Base-by-base conservation (phyloP, 192 early-diverging fungal genomes). In the Coemansia sp. region DNA sequence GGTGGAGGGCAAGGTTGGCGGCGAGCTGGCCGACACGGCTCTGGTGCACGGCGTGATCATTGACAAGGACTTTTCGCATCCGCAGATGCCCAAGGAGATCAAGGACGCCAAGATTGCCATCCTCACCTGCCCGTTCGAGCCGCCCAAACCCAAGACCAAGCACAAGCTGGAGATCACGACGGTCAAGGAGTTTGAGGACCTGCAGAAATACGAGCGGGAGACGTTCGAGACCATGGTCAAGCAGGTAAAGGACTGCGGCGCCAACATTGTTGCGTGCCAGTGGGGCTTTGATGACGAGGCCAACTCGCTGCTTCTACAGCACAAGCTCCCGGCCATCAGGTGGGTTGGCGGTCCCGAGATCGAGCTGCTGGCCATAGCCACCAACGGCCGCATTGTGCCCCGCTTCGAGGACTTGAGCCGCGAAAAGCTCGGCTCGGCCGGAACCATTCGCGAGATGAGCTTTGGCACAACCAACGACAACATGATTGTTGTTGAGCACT, bases 211-310 rank as follows among this genome's bases (percentile, higher is more conserved):
- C 68, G 97, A 99, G 78, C 86, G 82, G 55, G 87, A 93, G 53
- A 97, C 95, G 77, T 99, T 99, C 66, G 87, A 93, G 66, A 83
- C 84, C 33, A 99, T 99, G 97, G 92, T 99, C 48, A 83, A 86
- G 53, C 87, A 89, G 65, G 94, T 98, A 61, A 99, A 99, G 85
- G 90, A 96, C 48, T 86, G 89, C 58, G 97, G 97, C 21, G 95
- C 97, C 45, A 99, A 96, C 79, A 65, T 98, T 39, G 97, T 97
- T 36, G 92, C 95, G 40, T 99, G 97, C 81, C 97, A 99, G 74
- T 99, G 97, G 97, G 97, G 97, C 48, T 99, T 99, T 62, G 97
- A 99, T 78, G 97, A 99, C 64, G 97, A 99, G 74, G 97, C 97
- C 37, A 99, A 99, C 81, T 95, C 98, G 68, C 81, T 99, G 78